Conservation (phyloP, 1,139 yeast genomes). For the Blastobotrys buckinghamii region DNA sequence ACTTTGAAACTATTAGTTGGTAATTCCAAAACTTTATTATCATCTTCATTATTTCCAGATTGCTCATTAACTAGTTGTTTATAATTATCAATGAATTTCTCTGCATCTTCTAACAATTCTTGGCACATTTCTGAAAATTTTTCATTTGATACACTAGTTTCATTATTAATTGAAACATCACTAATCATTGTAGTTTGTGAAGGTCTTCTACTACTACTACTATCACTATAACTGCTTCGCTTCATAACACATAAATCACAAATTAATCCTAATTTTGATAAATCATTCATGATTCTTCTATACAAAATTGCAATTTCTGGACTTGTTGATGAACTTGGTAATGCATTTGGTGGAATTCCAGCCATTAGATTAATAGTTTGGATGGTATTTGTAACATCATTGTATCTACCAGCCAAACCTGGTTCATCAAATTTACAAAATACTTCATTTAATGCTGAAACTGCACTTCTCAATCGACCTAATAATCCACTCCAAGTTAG, state of each 20-base stretch:
- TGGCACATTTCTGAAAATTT: slow-evolving; percentile 13
- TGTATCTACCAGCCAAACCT: slow-evolving; percentile 16
- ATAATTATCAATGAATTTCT: slow-evolving; percentile 12
- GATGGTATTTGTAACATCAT: slow-evolving; percentile 21
- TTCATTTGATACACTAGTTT: slow-evolving; percentile 1
- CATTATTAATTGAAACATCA: background rate
- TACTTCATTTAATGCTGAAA: slow-evolving; percentile 13
- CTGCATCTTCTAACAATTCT: slow-evolving; percentile 9
- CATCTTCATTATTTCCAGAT: background rate
- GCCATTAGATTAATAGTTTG: slow-evolving; percentile 25
- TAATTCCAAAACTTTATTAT: slow-evolving; percentile 15
- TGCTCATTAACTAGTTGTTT: slow-evolving; percentile 9
- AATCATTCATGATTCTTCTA: slow-evolving; percentile 23
- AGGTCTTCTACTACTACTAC: slow-evolving; percentile 9
- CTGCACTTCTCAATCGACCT: slow-evolving; percentile 11
- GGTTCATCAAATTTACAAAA: slow-evolving; percentile 16
- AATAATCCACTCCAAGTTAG: slow-evolving; percentile 19
- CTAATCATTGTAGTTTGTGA: slow-evolving; percentile 6
- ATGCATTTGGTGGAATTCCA: slow-evolving; percentile 29
- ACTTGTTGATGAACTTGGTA: slow-evolving; percentile 22
- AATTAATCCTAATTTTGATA: slow-evolving; percentile 23
- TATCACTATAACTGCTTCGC: background rate
- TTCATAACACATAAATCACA: slow-evolving; percentile 19
- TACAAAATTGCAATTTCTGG: slow-evolving; percentile 23
- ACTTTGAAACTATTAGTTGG: slow-evolving; percentile 21